phyloP scores from a whole-genome alignment of 2,329 filamentous ascomycete species.

The Fusarium sp. region DNA sequence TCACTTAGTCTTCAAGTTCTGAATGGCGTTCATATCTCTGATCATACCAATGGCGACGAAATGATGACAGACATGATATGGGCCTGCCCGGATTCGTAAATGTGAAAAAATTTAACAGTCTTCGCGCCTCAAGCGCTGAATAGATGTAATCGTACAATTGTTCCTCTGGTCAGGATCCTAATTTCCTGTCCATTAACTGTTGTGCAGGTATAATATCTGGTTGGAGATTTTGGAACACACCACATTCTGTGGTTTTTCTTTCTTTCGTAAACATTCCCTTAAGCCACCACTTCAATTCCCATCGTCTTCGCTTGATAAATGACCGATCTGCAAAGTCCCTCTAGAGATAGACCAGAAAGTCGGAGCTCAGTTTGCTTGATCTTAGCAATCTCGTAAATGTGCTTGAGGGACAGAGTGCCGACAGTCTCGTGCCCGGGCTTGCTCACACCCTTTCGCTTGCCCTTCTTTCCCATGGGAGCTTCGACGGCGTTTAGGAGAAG shows the following conservation, averaged over 20 bases:
- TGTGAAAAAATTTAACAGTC: too few relatives aligned
- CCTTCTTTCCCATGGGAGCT: conserved; percentile 74
- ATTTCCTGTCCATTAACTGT: conserved; percentile 32
- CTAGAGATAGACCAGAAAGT: conserved; percentile 74
- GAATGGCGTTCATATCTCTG: background rate
- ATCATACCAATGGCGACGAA: background rate
- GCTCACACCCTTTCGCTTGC: conserved; percentile 79
- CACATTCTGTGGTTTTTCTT: conserved; percentile 16
- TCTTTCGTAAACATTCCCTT: conserved; percentile 25
- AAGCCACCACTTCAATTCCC: conserved; percentile 77
- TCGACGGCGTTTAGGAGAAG: conserved; percentile 86
- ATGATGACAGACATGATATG: too few relatives aligned
- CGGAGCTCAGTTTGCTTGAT: conserved; percentile 87
- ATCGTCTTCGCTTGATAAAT: conserved; percentile 81
- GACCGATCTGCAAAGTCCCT: conserved; percentile 77
- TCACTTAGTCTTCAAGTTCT: background rate
- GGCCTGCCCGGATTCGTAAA: too few relatives aligned
- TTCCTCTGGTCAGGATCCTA: conserved; percentile 1
- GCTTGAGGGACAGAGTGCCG: conserved; percentile 91
- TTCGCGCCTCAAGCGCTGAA: too few relatives aligned
- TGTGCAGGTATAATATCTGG: conserved; percentile 38
- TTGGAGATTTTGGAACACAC: conserved; percentile 23
- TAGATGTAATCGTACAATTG: conserved; percentile 29
- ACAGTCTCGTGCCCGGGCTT: conserved; percentile 80
- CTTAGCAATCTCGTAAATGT: conserved; percentile 96